These are phyloP conservation scores for Catharanthus roseus DNA, from an alignment of 257 asterid species.

Conservation along the genomic window DNA sequence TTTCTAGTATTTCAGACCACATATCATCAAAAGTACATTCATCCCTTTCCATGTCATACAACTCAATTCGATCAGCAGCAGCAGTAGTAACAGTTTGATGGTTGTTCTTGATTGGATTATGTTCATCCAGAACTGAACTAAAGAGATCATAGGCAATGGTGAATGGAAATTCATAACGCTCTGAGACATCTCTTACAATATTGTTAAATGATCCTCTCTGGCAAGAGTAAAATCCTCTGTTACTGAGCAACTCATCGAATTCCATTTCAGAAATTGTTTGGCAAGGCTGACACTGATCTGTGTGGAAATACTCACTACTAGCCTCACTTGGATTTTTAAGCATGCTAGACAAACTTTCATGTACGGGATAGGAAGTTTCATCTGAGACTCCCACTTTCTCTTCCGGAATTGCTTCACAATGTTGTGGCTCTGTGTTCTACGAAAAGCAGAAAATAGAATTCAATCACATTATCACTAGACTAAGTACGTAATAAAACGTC, in stretches of 20 bases:
- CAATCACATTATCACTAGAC: not conserved
- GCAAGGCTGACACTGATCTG: not conserved
- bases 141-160: constrained; percentile 12
- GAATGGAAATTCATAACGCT: constrained; percentile 19
- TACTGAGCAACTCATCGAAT: constrained; percentile 7
- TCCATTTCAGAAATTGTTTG: constrained; percentile 5
- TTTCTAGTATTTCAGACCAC: constrained; percentile 48
- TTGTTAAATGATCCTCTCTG: constrained; percentile 23
- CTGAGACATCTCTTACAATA: constrained; percentile 12
- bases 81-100: constrained; percentile 7
- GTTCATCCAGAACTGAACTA: constrained; percentile 18
- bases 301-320: constrained; percentile 2
- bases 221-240: constrained; percentile 1
- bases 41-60: constrained; percentile 24
- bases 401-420: constrained; percentile 15
- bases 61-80: constrained; percentile 8
- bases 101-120: constrained; percentile 12
- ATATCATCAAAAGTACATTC: constrained; percentile 34
- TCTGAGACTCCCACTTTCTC: constrained; percentile 16
- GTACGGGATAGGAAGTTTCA: constrained; percentile 10
- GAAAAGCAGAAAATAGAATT: constrained; percentile 14
- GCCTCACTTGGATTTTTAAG: constrained; percentile 7
- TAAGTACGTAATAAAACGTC: not conserved
- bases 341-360: constrained; percentile 1
- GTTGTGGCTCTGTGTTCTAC: constrained; percentile 28